A percentile compares a stretch with the other conserved stretches of the same genome.
These are phyloP conservation scores for Ceratocystis cubensis DNA, from an alignment of 2,329 filamentous ascomycete genomes.

Conservation along the genomic window DNA sequence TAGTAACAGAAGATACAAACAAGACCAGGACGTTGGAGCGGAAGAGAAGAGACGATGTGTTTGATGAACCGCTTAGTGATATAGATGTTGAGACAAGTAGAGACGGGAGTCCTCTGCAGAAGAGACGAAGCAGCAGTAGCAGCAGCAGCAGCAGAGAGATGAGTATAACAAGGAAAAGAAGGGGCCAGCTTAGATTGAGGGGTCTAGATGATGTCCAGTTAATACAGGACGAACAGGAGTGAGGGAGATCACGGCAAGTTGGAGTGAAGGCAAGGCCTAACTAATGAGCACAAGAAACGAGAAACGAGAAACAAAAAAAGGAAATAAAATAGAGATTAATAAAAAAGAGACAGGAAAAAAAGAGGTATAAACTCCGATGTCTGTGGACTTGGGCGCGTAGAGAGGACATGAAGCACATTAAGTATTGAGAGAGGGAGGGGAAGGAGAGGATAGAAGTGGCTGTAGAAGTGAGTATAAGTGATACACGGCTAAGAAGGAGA, in stretches of 20 bases:
- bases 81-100: too few species aligned
- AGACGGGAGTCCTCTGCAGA: too few species aligned
- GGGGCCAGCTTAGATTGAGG: too few species aligned
- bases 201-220: background rate
- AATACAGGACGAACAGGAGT: background rate
- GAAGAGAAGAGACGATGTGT: background rate
- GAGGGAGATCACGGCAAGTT: background rate
- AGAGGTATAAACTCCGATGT: background rate
- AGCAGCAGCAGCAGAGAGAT: too few species aligned
- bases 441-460: too few species aligned
- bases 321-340: background rate
- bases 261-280: too few species aligned
- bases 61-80: too few species aligned
- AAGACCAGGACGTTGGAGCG: background rate
- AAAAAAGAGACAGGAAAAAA: background rate
- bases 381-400: background rate
- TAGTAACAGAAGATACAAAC: background rate
- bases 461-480: too few species aligned
- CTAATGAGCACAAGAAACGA: too few species aligned
- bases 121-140: too few species aligned
- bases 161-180: too few species aligned
- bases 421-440: background rate
- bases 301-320: background rate
- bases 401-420: background rate
- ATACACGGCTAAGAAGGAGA: background rate